Evolutionary conservation across 257 asterid genomes (phyloP).

Genomic region (Plantago major): DNA sequence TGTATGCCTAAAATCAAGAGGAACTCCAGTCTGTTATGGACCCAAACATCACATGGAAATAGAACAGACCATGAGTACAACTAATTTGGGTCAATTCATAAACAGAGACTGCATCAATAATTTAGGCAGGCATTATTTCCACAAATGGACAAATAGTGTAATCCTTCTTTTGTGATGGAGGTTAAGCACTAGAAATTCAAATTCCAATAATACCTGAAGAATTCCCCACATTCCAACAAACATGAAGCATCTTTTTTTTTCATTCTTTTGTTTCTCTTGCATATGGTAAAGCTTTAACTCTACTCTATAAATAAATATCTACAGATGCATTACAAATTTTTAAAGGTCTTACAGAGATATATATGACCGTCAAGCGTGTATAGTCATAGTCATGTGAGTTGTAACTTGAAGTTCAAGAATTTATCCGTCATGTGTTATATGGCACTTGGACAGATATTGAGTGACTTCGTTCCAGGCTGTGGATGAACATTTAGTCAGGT

Average conservation of each 20-base stretch:
- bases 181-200: background rate
- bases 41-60: conserved; percentile 4
- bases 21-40: conserved; percentile 6
- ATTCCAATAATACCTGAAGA: background rate
- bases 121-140: background rate
- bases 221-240: background rate
- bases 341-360: background rate
- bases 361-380: conserved; percentile 1
- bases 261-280: background rate
- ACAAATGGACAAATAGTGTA: background rate
- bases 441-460: conserved; percentile 60
- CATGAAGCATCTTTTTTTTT: background rate
- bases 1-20: background rate
- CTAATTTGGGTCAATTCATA: background rate
- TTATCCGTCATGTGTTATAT: conserved; percentile 54
- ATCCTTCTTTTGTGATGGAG: background rate
- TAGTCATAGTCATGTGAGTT: conserved; percentile 1
- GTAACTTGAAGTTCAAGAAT: conserved; percentile 6
- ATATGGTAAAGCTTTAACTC: background rate
- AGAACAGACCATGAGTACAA: conserved; percentile 2
- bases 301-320: background rate
- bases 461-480: conserved; percentile 85
- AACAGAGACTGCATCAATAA: background rate
- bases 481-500: conserved; percentile 15
- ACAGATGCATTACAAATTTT: too few relatives aligned